Conservation (phyloP, 352 stramenopile species). For the Phytophthora ramorum region DNA sequence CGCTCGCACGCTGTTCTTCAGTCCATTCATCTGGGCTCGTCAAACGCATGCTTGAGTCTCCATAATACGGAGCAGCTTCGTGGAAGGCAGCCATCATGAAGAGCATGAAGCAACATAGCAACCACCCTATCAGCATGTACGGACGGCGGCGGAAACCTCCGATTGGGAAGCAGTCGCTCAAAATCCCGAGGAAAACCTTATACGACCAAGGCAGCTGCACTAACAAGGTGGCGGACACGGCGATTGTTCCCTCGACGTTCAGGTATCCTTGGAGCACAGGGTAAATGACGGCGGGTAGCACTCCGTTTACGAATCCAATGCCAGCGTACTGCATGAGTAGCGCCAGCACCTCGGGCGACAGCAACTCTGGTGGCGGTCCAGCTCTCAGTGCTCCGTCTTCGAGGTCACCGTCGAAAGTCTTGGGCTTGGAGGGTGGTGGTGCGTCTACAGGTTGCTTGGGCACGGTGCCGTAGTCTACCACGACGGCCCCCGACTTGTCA, state of each 20-base stretch:
- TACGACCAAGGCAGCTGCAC: conserved; percentile 68
- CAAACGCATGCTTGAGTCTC: conserved; percentile 34
- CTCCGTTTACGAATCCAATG: conserved; percentile 58
- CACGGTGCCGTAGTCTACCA: conserved; percentile 19
- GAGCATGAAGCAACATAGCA: conserved; percentile 51
- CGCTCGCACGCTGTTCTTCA: conserved; percentile 24
- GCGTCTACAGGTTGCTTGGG: conserved; percentile 1
- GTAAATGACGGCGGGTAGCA: conserved; percentile 59
- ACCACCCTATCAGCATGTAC: conserved; percentile 64
- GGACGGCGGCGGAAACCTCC: conserved; percentile 52
- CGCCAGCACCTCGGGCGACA: conserved; percentile 40
- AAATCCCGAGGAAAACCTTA: conserved; percentile 66
- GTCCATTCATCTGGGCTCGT: conserved; percentile 38
- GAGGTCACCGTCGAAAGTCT: conserved; percentile 3
- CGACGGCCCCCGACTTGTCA: conserved; percentile 3
- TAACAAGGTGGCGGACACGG: conserved; percentile 53
- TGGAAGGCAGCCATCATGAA: conserved; percentile 51
- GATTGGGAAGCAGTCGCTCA: conserved; percentile 64
- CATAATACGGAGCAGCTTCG: conserved; percentile 55
- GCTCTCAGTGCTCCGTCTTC: conserved; percentile 40
- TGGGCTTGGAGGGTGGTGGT: not conserved
- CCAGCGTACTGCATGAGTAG: conserved; percentile 61
- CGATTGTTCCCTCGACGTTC: conserved; percentile 60
- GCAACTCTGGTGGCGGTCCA: conserved; percentile 39
- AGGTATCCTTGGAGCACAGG: conserved; percentile 66